Base-by-base conservation (phyloP, 768 basidiomycete genomes). In the Steccherinum ochraceum region DNA sequence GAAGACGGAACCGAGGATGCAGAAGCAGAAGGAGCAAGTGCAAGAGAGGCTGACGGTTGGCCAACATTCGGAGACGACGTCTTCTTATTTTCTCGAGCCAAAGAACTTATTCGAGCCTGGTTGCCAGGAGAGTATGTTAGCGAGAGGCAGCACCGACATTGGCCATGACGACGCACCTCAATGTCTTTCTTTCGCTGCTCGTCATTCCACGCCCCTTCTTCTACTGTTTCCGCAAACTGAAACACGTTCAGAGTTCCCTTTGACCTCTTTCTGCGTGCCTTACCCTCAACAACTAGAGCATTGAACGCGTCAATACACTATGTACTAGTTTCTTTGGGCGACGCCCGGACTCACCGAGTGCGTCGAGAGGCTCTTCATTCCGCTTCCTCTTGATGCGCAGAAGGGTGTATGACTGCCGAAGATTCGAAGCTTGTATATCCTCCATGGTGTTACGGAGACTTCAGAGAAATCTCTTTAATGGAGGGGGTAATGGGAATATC, bases 311-410 rank as follows among this genome's bases (percentile, higher is more conserved):
- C 20, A 7, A 21, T 43, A 7, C 24, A 12, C 18, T 21, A 23
- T 50, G 26, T n/a, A 51, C 40, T n/a, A 16, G 12, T 45, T 50
- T 52, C 44, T n/a, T n/a, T n/a, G n/a, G n/a, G n/a, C n/a, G n/a
- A n/a, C n/a, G 56, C 35, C 24, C 50, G 54, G 35, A 65, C 72
- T 58, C 69, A 85, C 89, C 84, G 56, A 91, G 72, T 27, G 85
- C 89, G 68, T 91, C 89, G 44, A 90, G 70, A 27, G 89, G 86
- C 60, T 89, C 89, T 57, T 91, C 89, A 27, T 79, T 85, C 20
- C 89, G 75, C 61, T 89, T 90, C 26, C 89, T 77, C 64, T 91
- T 91, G 66, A 91, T 89, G 25, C 89, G 80, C 25, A 91, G 66
- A 58, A 91, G 84, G 0, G 89, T 86, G 60, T 80, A 85, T 5